Conservation (phyloP, 768 basidiomycete species). For the Daedaleopsis nitida region DNA sequence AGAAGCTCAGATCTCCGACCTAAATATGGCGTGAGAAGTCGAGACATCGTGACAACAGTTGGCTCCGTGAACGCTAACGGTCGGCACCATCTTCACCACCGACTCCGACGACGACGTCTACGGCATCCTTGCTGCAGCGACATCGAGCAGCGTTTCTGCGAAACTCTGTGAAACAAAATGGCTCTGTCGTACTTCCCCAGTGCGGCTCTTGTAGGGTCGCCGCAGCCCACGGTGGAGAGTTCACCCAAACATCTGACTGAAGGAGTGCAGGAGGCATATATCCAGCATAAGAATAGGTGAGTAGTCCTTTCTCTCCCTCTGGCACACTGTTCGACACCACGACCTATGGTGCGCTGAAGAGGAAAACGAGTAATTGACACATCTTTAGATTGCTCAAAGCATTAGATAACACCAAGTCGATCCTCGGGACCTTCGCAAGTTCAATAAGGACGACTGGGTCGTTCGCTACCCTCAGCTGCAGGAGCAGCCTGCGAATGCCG, state of each 20-base stretch:
- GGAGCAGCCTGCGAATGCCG: constrained; percentile 40
- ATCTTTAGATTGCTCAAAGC: constrained; percentile 66
- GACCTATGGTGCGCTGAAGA: not conserved
- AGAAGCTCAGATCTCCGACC: no score
- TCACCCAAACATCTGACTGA: constrained; percentile 51
- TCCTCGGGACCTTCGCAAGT: constrained; percentile 74
- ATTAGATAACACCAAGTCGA: constrained; percentile 68
- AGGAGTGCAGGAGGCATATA: constrained; percentile 75
- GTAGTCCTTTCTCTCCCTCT: constrained; percentile 27
- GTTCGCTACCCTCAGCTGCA: constrained; percentile 83
- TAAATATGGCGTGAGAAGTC: constrained; percentile 13
- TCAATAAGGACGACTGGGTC: constrained; percentile 87
- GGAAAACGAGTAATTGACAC: not conserved
- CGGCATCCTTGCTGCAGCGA: constrained; percentile 14
- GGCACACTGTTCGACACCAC: not conserved
- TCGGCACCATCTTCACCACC: constrained; percentile 20
- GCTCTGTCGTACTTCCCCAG: constrained; percentile 32
- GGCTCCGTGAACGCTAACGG: not conserved
- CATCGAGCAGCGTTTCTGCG: constrained; percentile 14
- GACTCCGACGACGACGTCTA: constrained; percentile 16
- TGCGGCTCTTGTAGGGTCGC: constrained; percentile 20
- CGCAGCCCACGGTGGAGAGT: constrained; percentile 20
- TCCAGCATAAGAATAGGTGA: constrained; percentile 76
- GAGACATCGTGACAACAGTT: constrained; percentile 13
- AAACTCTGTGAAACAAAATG: constrained; percentile 25